phyloP scores from a whole-genome alignment of 2,329 filamentous ascomycete genomes.

The Pseudonectria buxi region DNA sequence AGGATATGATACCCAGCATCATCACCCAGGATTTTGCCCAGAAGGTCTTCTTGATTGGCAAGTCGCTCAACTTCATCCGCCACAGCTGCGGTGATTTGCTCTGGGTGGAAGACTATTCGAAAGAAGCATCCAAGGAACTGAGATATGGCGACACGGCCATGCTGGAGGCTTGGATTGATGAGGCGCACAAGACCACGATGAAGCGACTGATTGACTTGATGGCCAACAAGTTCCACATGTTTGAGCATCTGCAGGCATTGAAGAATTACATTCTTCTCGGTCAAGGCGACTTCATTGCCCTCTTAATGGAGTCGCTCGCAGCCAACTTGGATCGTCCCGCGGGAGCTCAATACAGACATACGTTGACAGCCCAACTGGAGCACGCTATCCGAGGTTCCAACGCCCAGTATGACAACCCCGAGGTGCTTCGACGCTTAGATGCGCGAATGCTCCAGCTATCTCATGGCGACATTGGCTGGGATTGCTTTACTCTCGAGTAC shows the following conservation, averaged over 20 bases:
- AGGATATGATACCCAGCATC: constrained; percentile 85
- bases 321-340: constrained; percentile 90
- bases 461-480: constrained; percentile 97
- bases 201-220: constrained; percentile 87
- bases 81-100: constrained; percentile 89
- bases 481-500: constrained; percentile 97
- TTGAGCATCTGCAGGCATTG: constrained; percentile 82
- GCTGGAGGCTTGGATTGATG: constrained; percentile 87
- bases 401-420: constrained; percentile 87
- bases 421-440: constrained; percentile 85
- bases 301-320: constrained; percentile 93
- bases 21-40: constrained; percentile 90
- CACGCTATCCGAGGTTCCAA: constrained; percentile 96
- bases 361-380: constrained; percentile 92
- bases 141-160: constrained; percentile 89
- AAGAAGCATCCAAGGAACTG: constrained; percentile 83
- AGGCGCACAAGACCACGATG: constrained; percentile 98
- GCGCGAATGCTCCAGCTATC: constrained; percentile 97
- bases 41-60: constrained; percentile 95
- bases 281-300: constrained; percentile 92
- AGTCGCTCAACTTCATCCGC: constrained; percentile 95
- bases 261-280: constrained; percentile 94
- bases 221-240: constrained; percentile 90
- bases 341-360: constrained; percentile 95
- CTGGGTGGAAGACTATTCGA: constrained; percentile 95